Evolutionary conservation across 495 filamentous ascomycete genomes (phyloP), one percentile per base, ranked within the genome.

Genomic region (Hypoxylon lienhwacheense): DNA sequence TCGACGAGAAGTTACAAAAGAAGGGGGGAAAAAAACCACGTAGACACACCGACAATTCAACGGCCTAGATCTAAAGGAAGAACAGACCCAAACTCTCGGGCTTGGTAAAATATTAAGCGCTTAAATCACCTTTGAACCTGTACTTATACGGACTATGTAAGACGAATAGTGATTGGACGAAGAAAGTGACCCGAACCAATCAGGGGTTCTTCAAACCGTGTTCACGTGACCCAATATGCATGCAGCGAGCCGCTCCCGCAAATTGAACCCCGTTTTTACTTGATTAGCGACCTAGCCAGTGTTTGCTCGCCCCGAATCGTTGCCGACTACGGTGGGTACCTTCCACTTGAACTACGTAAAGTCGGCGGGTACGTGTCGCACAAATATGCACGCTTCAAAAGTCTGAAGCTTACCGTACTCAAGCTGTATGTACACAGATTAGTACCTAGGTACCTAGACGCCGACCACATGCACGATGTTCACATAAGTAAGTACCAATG

Each of bases 171-270:
- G 33, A 55, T 50, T 57, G 55, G 43, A 46, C 47, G 40, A 7
- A 14, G 35, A 36, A 37, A n/a, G n/a, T 16, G 32, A 5, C 26
- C 41, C 22, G 29, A 48, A 45, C 61, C 58, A 62, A 62, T 60
- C 47, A 65, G 42, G 24, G 40, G 53, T 25, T 41, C 33, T 32
- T 36, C 31, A 47, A 20, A 7, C 35, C 16, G 29, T 22, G 36
- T 52, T 67, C 65, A 67, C 65, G 63, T 67, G 64, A 67, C 61
- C 41, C 41, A 59, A 57, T 60, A 59, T 67, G 65, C 58, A 67
- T 67, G 65, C 65, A 67, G 62, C 65, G 65, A 67, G 65, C 65
- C 65, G 65, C 65, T 67, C 64, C 64, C 61, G 64, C 48, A 52
- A 58, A 65, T 53, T 49, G 54, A 37, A 39, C 61, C 58, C 61